Conservation (phyloP, 805 yeast genomes). For the Ascoidea asiatica region DNA sequence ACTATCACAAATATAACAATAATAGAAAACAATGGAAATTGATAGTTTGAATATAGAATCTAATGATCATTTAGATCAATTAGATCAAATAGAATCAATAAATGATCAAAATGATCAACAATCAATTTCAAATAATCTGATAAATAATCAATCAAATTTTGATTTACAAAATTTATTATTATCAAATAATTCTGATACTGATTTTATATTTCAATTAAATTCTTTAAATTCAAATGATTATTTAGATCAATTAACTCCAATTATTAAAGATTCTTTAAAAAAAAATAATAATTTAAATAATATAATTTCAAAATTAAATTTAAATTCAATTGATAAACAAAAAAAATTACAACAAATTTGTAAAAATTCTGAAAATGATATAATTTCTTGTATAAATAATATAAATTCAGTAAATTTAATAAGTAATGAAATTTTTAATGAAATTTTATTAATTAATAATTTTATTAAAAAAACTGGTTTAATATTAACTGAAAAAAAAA, state of each 20-base stretch:
- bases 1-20: no score
- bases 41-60: no score
- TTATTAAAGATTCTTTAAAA: slow-evolving; percentile 49
- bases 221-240: slow-evolving; percentile 44
- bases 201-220: slow-evolving; percentile 3
- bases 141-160: not conserved
- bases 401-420: slow-evolving; percentile 47
- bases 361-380: slow-evolving; percentile 42
- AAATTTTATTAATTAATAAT: slow-evolving; percentile 40
- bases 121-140: no score
- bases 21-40: no score
- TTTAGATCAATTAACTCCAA: slow-evolving; percentile 68
- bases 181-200: not conserved
- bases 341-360: slow-evolving; percentile 49
- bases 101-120: no score
- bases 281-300: slow-evolving; percentile 33
- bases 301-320: slow-evolving; percentile 40
- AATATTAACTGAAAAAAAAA: slow-evolving; percentile 50
- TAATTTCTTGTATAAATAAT: slow-evolving; percentile 44
- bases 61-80: no score
- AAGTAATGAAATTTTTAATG: slow-evolving; percentile 42
- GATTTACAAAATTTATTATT: no score
- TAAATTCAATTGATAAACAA: slow-evolving; percentile 45
- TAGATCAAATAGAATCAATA: no score
- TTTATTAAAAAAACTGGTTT: slow-evolving; percentile 52